These are phyloP conservation scores for Thelephora ganbajun DNA, from an alignment of 768 basidiomycete genomes.

Conservation along the genomic window DNA sequence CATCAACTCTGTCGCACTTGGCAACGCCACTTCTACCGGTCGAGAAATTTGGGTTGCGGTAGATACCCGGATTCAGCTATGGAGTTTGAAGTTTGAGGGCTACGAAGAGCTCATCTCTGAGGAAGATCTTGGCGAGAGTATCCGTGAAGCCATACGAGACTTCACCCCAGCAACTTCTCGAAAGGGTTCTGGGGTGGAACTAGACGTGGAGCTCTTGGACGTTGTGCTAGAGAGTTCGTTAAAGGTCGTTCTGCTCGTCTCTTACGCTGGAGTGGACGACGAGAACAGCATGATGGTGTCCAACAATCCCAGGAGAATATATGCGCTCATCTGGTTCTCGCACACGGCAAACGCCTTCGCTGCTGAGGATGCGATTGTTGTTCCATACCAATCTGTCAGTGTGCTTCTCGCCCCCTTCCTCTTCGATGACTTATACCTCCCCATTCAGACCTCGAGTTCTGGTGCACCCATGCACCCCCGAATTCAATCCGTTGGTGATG, in stretches of 20 bases:
- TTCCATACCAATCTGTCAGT: conserved; percentile 70
- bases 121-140: conserved; percentile 34
- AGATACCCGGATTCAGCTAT: conserved; percentile 54
- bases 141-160: conserved; percentile 33
- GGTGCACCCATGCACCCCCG: conserved; percentile 63
- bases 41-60: conserved; percentile 55
- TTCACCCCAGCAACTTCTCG: conserved; percentile 23
- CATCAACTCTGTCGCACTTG: conserved; percentile 49
- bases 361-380: conserved; percentile 35
- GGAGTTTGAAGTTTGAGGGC: conserved; percentile 53
- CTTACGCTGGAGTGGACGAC: conserved; percentile 47
- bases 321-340: conserved; percentile 45
- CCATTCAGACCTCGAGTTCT: conserved; percentile 42
- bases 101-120: conserved; percentile 56
- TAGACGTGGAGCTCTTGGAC: conserved; percentile 68
- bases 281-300: conserved; percentile 25
- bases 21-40: conserved; percentile 28
- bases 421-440: background rate
- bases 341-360: conserved; percentile 26
- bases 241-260: conserved; percentile 48
- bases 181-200: conserved; percentile 23
- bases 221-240: conserved; percentile 43
- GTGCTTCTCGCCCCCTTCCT: background rate
- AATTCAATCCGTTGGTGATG: conserved; percentile 46
- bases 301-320: conserved; percentile 40